phyloP scores from a whole-genome alignment of 345 rosid species.

The Pugionium cornutum region DNA sequence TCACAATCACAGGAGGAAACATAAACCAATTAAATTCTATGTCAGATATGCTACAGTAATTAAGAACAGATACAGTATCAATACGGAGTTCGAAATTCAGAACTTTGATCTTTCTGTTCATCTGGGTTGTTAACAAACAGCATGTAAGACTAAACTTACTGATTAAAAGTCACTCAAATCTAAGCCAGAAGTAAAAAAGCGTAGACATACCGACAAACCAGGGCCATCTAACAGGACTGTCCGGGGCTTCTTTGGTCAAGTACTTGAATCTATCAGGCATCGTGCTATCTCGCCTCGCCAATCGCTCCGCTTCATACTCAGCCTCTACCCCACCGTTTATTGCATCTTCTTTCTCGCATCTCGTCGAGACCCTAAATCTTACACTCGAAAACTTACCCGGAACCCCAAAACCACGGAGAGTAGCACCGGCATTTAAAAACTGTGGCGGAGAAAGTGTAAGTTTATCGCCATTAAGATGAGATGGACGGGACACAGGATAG shows the following conservation, averaged over 20 bases:
- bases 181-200: not conserved
- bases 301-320: conserved; percentile 60
- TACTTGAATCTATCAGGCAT: conserved; percentile 87
- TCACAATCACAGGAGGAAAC: not conserved
- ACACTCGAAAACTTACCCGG: conserved; percentile 28
- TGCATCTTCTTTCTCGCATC: conserved; percentile 42
- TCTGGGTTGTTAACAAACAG: not conserved
- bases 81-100: not conserved
- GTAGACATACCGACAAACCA: conserved; percentile 71
- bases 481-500: not conserved
- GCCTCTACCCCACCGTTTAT: conserved; percentile 30
- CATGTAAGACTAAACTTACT: not conserved
- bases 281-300: conserved; percentile 71
- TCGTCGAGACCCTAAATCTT: conserved; percentile 38
- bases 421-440: conserved; percentile 15
- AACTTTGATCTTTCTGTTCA: not conserved
- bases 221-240: conserved; percentile 71
- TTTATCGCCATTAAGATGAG: not conserved
- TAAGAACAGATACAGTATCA: conserved; percentile 5
- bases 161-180: not conserved
- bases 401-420: conserved; percentile 24
- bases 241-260: conserved; percentile 79
- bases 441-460: conserved; percentile 15
- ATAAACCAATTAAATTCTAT: not conserved
- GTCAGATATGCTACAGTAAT: not conserved